Conservation (phyloP, 2,329 filamentous ascomycete species). For the Cladosporium velox region DNA sequence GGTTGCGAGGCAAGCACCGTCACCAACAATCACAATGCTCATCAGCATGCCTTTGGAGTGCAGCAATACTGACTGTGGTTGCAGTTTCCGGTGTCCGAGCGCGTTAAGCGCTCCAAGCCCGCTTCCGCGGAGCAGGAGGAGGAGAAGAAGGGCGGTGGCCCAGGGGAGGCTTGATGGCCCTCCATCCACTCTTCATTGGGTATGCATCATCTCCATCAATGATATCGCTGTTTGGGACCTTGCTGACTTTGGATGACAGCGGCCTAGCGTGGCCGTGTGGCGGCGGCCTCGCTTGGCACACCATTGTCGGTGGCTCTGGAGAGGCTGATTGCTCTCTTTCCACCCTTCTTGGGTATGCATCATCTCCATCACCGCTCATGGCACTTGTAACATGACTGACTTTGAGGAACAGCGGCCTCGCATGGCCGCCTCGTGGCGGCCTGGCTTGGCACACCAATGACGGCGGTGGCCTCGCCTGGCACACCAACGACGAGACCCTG, state of each 20-base stretch:
- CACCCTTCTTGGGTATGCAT: constrained; percentile 81
- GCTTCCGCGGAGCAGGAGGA: neutral
- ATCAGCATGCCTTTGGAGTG: neutral
- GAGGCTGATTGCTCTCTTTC: neutral
- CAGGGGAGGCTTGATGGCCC: neutral
- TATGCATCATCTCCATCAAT: neutral
- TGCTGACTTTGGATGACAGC: neutral
- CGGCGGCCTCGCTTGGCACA: neutral
- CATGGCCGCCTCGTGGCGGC: neutral
- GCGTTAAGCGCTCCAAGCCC: neutral
- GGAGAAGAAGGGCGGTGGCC: neutral
- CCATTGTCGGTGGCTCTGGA: neutral
- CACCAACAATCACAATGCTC: neutral
- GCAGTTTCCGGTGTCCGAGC: neutral
- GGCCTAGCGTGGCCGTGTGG: neutral
- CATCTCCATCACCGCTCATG: neutral
- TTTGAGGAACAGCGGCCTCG: neutral
- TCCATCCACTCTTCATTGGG: neutral
- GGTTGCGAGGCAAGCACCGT: neutral
- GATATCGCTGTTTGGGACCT: neutral
- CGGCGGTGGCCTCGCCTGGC: constrained; percentile 90
- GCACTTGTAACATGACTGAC: neutral
- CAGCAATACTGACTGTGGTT: neutral
- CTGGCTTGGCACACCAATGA: neutral
- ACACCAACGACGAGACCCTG: constrained; percentile 87